Conservation (phyloP, 179 eudicot species). For the Spinacia oleracea region DNA sequence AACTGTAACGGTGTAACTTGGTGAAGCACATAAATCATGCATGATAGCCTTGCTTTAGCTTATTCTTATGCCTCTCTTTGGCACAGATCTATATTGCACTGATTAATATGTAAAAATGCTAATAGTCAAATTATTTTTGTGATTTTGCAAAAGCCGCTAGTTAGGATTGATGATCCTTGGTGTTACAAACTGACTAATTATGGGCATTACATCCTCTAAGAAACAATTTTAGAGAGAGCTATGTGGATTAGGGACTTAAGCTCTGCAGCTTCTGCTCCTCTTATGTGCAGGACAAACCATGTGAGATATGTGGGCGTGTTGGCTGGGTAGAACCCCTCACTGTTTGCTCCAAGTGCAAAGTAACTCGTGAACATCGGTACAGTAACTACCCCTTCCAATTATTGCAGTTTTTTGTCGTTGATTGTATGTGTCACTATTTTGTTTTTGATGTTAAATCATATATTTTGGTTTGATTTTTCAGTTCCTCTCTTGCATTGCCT, state of each 20-base stretch:
- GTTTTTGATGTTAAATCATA: background rate
- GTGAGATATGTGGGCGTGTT: conserved; percentile 36
- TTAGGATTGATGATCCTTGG: background rate
- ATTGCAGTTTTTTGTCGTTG: conserved; percentile 6
- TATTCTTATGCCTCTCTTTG: conserved; percentile 8
- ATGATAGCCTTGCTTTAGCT: background rate
- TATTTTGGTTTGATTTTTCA: background rate
- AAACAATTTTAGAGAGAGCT: background rate
- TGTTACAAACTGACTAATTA: background rate
- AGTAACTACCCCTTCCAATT: conserved; percentile 6
- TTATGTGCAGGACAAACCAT: conserved; percentile 36
- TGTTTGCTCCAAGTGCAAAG: conserved; percentile 32
- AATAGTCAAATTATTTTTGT: background rate
- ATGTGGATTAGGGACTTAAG: background rate
- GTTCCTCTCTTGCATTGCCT: no score
- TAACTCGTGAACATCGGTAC: conserved; percentile 34
- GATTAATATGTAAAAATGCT: background rate
- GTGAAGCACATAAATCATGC: conserved; percentile 1
- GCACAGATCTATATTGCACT: background rate
- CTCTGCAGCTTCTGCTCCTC: background rate
- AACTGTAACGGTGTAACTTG: background rate
- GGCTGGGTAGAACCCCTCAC: conserved; percentile 18
- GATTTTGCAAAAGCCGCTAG: background rate
- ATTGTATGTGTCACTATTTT: background rate
- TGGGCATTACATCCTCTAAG: conserved; percentile 15